Evolutionary conservation across 1,139 yeast genomes (phyloP).

Genomic region (Debaryomycetaceae sp.): DNA sequence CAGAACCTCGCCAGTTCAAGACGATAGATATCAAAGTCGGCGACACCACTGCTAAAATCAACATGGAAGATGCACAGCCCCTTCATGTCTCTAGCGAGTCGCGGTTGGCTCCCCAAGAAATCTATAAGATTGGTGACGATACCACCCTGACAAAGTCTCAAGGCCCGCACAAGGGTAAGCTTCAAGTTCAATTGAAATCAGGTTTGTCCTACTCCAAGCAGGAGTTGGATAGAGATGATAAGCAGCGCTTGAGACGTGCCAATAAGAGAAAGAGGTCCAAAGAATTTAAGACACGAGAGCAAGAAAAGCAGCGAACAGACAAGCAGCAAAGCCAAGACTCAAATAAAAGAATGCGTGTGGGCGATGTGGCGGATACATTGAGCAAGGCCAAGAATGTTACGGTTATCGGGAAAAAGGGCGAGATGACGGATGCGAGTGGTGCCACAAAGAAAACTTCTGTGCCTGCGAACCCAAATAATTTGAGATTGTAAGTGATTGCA

Average conservation of each 20-base stretch:
- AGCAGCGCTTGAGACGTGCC: slow-evolving; percentile 78
- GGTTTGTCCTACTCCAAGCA: slow-evolving; percentile 78
- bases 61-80: slow-evolving; percentile 97
- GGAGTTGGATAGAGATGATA: slow-evolving; percentile 79
- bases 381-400: slow-evolving; percentile 70
- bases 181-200: slow-evolving; percentile 63
- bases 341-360: slow-evolving; percentile 43
- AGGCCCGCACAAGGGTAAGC: slow-evolving; percentile 24
- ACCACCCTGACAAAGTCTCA: slow-evolving; percentile 24
- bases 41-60: slow-evolving; percentile 47
- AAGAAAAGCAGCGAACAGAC: slow-evolving; percentile 13
- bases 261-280: slow-evolving; percentile 71
- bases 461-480: slow-evolving; percentile 9
- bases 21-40: slow-evolving; percentile 65
- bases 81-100: slow-evolving; percentile 62
- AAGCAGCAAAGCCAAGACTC: slow-evolving; percentile 10
- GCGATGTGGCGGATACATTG: slow-evolving; percentile 62
- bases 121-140: slow-evolving; percentile 52
- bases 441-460: slow-evolving; percentile 34
- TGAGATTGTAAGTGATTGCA: slow-evolving; percentile 8
- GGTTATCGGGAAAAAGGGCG: slow-evolving; percentile 69
- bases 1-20: slow-evolving; percentile 72
- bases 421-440: slow-evolving; percentile 65
- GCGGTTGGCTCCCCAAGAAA: slow-evolving; percentile 92
- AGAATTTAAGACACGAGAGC: slow-evolving; percentile 30